Evolutionary conservation across 768 basidiomycete species (phyloP).

Genomic region (Calocybe indica): DNA sequence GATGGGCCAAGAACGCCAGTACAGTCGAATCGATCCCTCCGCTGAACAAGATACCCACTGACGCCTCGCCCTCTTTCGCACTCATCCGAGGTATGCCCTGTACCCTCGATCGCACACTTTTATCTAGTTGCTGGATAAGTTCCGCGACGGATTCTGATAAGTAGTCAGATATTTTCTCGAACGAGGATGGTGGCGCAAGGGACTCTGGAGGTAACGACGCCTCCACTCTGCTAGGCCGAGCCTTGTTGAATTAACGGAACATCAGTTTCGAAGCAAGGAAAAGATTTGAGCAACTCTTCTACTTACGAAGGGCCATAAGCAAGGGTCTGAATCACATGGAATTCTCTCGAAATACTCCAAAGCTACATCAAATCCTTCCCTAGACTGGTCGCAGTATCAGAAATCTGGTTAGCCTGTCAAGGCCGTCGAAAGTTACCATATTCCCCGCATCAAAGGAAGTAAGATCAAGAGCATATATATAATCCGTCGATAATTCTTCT

Average conservation of each 20-base stretch:
- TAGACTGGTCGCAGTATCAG: too few relatives aligned
- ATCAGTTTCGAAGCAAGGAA: background rate
- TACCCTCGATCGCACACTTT: conserved; percentile 40
- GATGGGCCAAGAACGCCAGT: conserved; percentile 74
- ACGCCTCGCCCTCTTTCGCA: conserved; percentile 30
- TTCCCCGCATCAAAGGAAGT: background rate
- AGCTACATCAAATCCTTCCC: conserved; percentile 7
- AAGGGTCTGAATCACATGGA: too few relatives aligned
- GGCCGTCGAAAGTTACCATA: too few relatives aligned
- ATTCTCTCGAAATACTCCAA: too few relatives aligned
- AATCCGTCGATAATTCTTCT: conserved; percentile 56
- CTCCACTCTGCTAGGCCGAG: conserved; percentile 39
- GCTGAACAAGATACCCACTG: conserved; percentile 86
- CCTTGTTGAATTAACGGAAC: conserved; percentile 27
- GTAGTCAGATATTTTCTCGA: conserved; percentile 39
- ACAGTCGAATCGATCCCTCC: conserved; percentile 94
- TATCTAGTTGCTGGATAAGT: conserved; percentile 49
- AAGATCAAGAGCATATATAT: conserved; percentile 52
- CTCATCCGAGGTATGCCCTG: conserved; percentile 8
- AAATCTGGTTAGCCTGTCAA: too few relatives aligned
- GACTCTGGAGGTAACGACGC: conserved; percentile 37
- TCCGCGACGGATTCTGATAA: conserved; percentile 39
- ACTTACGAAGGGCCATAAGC: conserved; percentile 22
- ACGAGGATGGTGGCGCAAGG: conserved; percentile 24
- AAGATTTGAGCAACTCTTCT: background rate